Evolutionary conservation across 2,329 filamentous ascomycete species (phyloP), one percentile per base, ranked within the genome.

Genomic region (Neofusicoccum parvum): DNA sequence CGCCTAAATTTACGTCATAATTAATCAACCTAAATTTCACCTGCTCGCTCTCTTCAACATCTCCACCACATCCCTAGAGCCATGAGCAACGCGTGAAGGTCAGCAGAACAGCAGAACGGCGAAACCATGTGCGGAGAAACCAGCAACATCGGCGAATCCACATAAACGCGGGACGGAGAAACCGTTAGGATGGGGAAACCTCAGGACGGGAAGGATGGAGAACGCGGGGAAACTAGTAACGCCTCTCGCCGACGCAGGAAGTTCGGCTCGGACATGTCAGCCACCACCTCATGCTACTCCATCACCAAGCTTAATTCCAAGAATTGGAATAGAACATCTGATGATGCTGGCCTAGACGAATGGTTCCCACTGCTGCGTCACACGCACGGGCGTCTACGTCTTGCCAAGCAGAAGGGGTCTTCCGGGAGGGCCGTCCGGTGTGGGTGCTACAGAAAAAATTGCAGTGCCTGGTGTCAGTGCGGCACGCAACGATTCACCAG

Each of bases 181-280:
- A 59, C 54, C 23, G n/a, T 45, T 34, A 17, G 27, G 9, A 59
- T 59, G 54, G 54, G 54, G 54, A 59, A 59, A 59, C n/a, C 41
- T 9, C 27, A 37, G 20, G 9, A 43, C 53, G 53, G 39, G 15
- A 59, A 34, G 17, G 54, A 34, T 17, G 39, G 54, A 12, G 36
- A 37, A 59, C 23, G 54, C 54, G 54, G 54, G 50, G 50, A 41
- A 41, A 41, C 15, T 45, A 43, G 53, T 37, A 14, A 43, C 53
- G 53, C 54, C 20, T 23, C 32, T 23, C 48, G 11, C 48, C 48
- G 15, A 20, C 48, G 54, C 54, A 59, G 39, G 23, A 59, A 46
- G 54, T 32, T 56, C 53, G 53, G 53, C 54, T 59, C 54, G 36
- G 54, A 11, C 41, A 32, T 43, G 27, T n/a, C 54, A 46, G 23